Conservation (phyloP, 129 eudicot genomes). For the Ambrosia trifida region DNA sequence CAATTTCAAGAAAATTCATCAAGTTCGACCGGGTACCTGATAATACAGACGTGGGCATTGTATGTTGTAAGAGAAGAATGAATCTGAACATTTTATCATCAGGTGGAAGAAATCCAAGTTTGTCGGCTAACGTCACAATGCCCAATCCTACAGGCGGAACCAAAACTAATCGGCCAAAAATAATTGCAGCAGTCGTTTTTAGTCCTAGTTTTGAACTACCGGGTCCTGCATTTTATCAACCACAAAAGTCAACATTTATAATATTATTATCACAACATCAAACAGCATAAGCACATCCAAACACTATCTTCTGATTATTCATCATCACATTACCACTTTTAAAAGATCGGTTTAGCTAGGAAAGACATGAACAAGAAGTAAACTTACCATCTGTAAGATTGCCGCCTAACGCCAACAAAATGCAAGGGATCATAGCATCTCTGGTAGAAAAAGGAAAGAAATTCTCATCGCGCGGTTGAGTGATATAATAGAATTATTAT, state of each 20-base stretch:
- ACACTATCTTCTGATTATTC: constrained; percentile 13
- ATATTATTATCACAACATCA: neutral
- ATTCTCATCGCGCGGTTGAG: neutral
- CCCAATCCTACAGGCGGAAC: constrained; percentile 92
- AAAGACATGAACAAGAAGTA: constrained; percentile 8
- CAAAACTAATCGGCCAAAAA: constrained; percentile 72
- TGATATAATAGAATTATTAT: neutral
- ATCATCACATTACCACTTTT: too few relatives aligned
- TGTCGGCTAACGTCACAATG: constrained; percentile 82
- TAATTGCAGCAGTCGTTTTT: constrained; percentile 79
- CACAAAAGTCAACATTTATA: neutral
- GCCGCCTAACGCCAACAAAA: constrained; percentile 92
- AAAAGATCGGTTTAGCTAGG: neutral
- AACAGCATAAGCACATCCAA: neutral
- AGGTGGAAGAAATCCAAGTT: constrained; percentile 81
- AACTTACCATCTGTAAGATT: constrained; percentile 93
- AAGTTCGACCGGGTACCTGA: constrained; percentile 54
- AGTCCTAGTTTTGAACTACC: constrained; percentile 94
- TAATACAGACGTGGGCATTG: constrained; percentile 98
- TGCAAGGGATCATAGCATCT: constrained; percentile 99
- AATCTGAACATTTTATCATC: constrained; percentile 94
- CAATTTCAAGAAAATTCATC: neutral
- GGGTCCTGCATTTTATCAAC: constrained; percentile 52
- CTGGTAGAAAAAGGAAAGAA: constrained; percentile 34
- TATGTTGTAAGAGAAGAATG: constrained; percentile 91